Evolutionary conservation across 306 rosid genomes (phyloP).

Genomic region (Echinosophora koreensis): DNA sequence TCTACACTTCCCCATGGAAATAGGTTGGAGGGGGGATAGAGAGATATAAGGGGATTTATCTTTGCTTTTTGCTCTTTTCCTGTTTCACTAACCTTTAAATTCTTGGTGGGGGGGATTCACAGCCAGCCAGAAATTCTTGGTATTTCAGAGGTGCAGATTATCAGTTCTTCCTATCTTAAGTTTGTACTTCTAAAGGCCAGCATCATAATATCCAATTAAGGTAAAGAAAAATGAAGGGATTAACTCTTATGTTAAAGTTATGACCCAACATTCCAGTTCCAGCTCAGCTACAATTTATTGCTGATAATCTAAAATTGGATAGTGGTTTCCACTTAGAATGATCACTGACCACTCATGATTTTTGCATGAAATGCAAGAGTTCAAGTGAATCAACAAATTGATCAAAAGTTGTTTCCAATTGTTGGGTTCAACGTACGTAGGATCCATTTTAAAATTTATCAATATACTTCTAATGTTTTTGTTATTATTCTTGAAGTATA

Average conservation of each 20-base stretch:
- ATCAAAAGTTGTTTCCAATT: not conserved
- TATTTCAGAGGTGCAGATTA: slow-evolving; percentile 45
- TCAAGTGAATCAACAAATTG: not conserved
- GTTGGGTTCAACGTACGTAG: too few species aligned
- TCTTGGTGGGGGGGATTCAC: slow-evolving; percentile 53
- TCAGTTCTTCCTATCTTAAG: not conserved
- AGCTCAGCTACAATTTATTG: not conserved
- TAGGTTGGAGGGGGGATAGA: not conserved
- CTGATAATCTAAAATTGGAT: not conserved
- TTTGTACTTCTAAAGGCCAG: not conserved
- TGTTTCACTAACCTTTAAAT: slow-evolving; percentile 38
- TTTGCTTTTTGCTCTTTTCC: slow-evolving; percentile 3
- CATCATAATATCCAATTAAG: not conserved
- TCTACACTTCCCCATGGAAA: not conserved
- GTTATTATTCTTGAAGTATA: too few species aligned
- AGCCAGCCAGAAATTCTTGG: slow-evolving; percentile 57
- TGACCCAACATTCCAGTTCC: not conserved
- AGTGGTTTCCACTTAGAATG: not conserved
- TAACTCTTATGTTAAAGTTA: not conserved
- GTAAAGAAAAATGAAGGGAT: not conserved
- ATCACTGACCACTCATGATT: not conserved
- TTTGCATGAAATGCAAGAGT: not conserved
- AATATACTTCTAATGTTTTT: too few species aligned
- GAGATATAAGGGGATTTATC: not conserved
- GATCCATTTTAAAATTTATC: too few species aligned